These are phyloP conservation scores for Geotrichum bryndzae DNA, from an alignment of 1,139 yeast species.

Conservation along the genomic window DNA sequence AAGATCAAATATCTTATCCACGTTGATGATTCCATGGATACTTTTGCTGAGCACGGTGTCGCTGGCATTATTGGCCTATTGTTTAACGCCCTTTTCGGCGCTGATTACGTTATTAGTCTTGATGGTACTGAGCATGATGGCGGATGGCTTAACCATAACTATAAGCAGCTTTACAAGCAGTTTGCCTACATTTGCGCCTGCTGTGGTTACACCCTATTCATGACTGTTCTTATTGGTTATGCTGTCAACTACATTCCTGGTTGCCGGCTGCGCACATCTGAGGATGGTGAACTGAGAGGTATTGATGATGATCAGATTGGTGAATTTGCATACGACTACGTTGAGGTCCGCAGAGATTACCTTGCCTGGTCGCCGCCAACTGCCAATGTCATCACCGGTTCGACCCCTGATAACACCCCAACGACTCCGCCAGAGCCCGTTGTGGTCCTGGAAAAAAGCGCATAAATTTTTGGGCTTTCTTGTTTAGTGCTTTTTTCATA, in stretches of 20 bases:
- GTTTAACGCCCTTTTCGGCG: conserved; percentile 84
- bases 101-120: conserved; percentile 81
- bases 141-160: conserved; percentile 89
- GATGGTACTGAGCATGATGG: conserved; percentile 78
- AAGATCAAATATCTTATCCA: conserved; percentile 72
- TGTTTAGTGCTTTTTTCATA: neutral
- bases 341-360: conserved; percentile 91
- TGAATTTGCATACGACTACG: conserved; percentile 96
- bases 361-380: conserved; percentile 51
- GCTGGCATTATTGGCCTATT: conserved; percentile 88
- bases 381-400: conserved; percentile 4
- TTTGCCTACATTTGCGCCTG: conserved; percentile 75
- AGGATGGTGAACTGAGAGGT: conserved; percentile 81
- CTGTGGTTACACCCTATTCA: conserved; percentile 66
- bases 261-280: conserved; percentile 69
- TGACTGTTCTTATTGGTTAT: conserved; percentile 72
- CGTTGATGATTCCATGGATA: conserved; percentile 91
- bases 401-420: neutral
- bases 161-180: conserved; percentile 86
- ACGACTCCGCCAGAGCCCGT: conserved; percentile 1
- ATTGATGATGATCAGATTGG: conserved; percentile 97
- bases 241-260: conserved; percentile 78
- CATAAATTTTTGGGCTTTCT: neutral
- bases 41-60: conserved; percentile 95
- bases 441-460: conserved; percentile 8